Conservation (phyloP, 306 rosid species). For the Pterocarpus santalinus region DNA sequence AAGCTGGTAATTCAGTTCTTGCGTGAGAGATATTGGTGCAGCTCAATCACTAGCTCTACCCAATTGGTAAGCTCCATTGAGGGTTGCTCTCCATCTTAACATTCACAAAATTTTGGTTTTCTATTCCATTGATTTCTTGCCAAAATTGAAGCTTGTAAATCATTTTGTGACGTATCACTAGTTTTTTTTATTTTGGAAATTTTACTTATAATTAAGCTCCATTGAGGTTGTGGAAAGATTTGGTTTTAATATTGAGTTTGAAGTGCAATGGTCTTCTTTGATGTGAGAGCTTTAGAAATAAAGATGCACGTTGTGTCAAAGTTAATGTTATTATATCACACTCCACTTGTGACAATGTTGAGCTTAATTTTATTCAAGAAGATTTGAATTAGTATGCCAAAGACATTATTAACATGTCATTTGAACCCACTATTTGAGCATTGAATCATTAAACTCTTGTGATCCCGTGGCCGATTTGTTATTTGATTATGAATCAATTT, state of each 20-base stretch:
- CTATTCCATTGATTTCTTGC: too few species aligned
- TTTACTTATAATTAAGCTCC: too few species aligned
- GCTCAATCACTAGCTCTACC: too few species aligned
- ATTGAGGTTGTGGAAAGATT: constrained; percentile 83
- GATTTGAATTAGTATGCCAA: constrained; percentile 75
- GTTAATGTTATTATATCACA: constrained; percentile 80
- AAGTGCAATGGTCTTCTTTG: constrained; percentile 92
- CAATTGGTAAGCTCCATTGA: too few species aligned
- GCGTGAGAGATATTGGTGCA: too few species aligned
- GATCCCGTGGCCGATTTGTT: constrained; percentile 67
- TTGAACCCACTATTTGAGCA: constrained; percentile 67
- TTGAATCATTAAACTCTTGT: constrained; percentile 68
- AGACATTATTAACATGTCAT: constrained; percentile 66
- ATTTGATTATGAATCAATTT: constrained; percentile 67
- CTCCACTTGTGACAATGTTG: constrained; percentile 66
- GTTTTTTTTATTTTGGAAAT: too few species aligned
- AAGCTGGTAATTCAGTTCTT: too few species aligned
- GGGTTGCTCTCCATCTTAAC: too few species aligned
- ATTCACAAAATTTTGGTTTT: too few species aligned
- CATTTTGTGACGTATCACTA: too few species aligned
- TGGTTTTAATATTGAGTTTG: constrained; percentile 90
- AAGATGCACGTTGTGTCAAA: constrained; percentile 65
- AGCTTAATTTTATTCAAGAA: constrained; percentile 80
- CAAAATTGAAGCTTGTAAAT: too few species aligned
- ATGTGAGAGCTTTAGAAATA: constrained; percentile 86